Evolutionary conservation across 495 filamentous ascomycete genomes (phyloP), one percentile per base, ranked within the genome.

Genomic region (Hyaloscypha hepaticicola): DNA sequence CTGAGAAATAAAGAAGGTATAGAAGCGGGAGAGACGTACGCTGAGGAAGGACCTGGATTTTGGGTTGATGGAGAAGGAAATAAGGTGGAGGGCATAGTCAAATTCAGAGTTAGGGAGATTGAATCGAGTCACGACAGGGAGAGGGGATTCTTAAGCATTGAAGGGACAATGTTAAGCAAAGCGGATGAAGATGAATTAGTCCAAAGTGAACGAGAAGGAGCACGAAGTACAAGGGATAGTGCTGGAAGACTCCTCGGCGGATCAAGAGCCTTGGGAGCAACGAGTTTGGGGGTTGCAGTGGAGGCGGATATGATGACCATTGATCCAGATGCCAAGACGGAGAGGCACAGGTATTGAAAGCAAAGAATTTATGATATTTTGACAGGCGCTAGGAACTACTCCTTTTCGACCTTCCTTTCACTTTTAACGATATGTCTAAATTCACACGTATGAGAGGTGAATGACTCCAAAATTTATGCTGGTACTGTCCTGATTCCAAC

Each of bases 81-180:
- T 64, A 84, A 78, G 63, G 79, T 92, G 49, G 82, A 82, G 48
- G 88, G 86, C 0, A 75, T 80, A 49, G 64, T 92, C 26, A 74
- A 74, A 12, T 91, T 92, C 69, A 76, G 80, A 57, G 84, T 93
- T 22, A 80, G 81, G 22, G 83, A 88, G 67, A 77, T 90, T 58
- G 87, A 90, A 68, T 79, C 83, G 2, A 82, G 80, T 33, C 79
- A 80, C 29, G 82, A 86, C 62, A 77, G 81, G 57, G 83, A 88
- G 62, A 78, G 77, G 60, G 82, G 85, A 0, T 87, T 90, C 70
- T 66, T 90, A 67, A 87, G 82, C 63, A 87, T 92, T 58, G 86
- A 89, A 69, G 89, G 88, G 5, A 90, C 87, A 24, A 82, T 92
- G 78, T 76, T 91, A 12, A 68, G 72, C 41, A 74, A 70, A 11